phyloP scores from a whole-genome alignment of 23 red algal species.

The Gracilaria domingensis region DNA sequence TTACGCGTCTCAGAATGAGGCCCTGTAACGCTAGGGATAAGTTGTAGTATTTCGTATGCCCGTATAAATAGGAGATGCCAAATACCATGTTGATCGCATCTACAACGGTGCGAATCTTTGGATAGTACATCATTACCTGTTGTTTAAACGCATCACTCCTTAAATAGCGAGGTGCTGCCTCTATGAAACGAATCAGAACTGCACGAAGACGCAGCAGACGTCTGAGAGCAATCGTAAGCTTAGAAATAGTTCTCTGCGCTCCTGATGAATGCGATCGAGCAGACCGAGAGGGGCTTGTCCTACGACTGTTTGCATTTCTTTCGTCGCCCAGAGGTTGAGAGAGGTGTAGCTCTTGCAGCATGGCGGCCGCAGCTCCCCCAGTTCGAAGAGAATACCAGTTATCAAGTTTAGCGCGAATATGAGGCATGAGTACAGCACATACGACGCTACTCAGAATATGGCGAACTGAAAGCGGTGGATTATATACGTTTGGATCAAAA shows the following conservation, averaged over 20 bases:
- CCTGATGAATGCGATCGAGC: neutral
- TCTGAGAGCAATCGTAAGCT: neutral
- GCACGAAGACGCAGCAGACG: neutral
- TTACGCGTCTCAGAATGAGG: slow-evolving; percentile 46
- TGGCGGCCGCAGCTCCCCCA: slow-evolving; percentile 56
- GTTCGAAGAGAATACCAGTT: slow-evolving; percentile 36
- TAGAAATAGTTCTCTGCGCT: neutral
- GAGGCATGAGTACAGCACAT: slow-evolving; percentile 31
- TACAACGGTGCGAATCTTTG: slow-evolving; percentile 32
- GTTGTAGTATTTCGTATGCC: slow-evolving; percentile 48
- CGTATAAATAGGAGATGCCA: slow-evolving; percentile 60
- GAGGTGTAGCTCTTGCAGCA: slow-evolving; percentile 24
- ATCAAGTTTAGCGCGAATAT: slow-evolving; percentile 42
- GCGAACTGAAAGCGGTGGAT: neutral
- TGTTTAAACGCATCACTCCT: neutral
- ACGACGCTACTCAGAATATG: neutral
- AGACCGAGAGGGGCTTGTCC: neutral
- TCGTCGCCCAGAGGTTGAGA: neutral
- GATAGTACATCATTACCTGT: slow-evolving; percentile 51
- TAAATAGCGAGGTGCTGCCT: neutral
- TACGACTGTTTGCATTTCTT: neutral
- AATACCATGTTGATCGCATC: slow-evolving; percentile 40
- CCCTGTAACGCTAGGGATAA: slow-evolving; percentile 46
- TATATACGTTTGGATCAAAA: neutral
- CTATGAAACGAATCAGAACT: neutral